phyloP scores from a whole-genome alignment of 768 basidiomycete species.

The Holtermannia corniformis region DNA sequence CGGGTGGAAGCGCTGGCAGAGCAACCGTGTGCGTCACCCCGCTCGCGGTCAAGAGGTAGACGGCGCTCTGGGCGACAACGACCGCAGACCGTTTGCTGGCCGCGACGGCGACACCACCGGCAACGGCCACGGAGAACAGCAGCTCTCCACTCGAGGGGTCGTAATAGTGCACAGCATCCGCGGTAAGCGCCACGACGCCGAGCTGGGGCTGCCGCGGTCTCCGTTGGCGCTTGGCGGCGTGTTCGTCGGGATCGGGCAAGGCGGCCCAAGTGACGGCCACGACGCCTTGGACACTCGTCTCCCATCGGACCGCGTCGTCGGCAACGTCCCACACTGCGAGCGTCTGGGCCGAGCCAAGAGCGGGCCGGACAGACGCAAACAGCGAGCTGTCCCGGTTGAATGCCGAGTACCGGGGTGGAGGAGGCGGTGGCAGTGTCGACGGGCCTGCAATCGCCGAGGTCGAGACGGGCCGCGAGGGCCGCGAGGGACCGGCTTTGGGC shows the following conservation, averaged over 20 bases:
- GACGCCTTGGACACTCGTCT: conserved; percentile 35
- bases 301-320: conserved; percentile 22
- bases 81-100: not conserved
- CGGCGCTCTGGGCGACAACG: conserved; percentile 18
- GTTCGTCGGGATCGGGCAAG: not conserved
- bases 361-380: conserved; percentile 31
- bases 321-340: conserved; percentile 36
- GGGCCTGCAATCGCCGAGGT: conserved; percentile 13
- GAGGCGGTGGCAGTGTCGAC: conserved; percentile 24
- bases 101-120: not conserved
- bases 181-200: not conserved
- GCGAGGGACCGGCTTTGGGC: conserved; percentile 27
- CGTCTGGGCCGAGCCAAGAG: conserved; percentile 36
- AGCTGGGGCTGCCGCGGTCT: not conserved
- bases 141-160: not conserved
- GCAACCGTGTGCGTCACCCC: conserved; percentile 14
- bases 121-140: not conserved
- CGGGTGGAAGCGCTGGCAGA: conserved; percentile 13
- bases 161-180: not conserved
- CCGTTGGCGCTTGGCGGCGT: not conserved
- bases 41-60: conserved; percentile 21
- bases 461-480: conserved; percentile 25
- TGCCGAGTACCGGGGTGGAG: conserved; percentile 26
- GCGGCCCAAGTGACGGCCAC: conserved; percentile 19
- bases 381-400: conserved; percentile 34